Percentiles rank a stretch among this genome's conserved stretches.
These are phyloP conservation scores for Wickerhamomyces sydowiorum DNA, from an alignment of 805 yeast species.

Conservation along the genomic window DNA sequence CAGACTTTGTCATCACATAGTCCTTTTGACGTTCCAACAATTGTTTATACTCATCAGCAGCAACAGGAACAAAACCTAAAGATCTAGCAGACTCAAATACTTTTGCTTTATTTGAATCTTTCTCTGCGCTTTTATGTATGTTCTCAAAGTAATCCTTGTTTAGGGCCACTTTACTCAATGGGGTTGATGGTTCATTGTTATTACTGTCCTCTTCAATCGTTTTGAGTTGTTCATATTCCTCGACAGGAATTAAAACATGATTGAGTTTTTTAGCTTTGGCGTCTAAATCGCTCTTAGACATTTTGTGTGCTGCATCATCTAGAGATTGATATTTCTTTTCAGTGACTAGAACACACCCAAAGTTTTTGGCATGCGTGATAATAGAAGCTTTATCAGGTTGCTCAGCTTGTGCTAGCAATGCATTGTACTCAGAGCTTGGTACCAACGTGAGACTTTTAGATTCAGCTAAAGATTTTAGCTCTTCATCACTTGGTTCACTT, in stretches of 20 bases:
- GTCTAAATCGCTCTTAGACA: constrained; percentile 25
- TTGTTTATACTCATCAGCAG: constrained; percentile 27
- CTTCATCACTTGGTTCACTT: constrained; percentile 10
- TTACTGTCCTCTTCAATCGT: neutral
- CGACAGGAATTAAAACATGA: constrained; percentile 8
- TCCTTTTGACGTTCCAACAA: constrained; percentile 25
- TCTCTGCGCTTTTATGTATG: constrained; percentile 23
- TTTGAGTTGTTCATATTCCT: neutral
- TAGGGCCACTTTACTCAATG: constrained; percentile 25
- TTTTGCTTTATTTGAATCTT: constrained; percentile 20
- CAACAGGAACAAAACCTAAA: constrained; percentile 28
- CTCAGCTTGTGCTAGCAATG: constrained; percentile 16
- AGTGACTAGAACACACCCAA: constrained; percentile 19
- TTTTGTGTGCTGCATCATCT: constrained; percentile 9
- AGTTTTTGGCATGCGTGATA: constrained; percentile 10
- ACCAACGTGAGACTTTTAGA: constrained; percentile 18
- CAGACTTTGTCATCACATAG: constrained; percentile 25
- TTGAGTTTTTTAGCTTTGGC: constrained; percentile 24
- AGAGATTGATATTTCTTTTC: constrained; percentile 20
- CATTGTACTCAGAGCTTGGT: constrained; percentile 22
- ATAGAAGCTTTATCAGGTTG: constrained; percentile 17
- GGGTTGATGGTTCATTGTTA: constrained; percentile 8
- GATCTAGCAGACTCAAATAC: constrained; percentile 27
- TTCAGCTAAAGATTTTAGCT: constrained; percentile 20
- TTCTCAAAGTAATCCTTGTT: constrained; percentile 30